Conservation (phyloP, 306 rosid species). For the Fragaria ananassa region DNA sequence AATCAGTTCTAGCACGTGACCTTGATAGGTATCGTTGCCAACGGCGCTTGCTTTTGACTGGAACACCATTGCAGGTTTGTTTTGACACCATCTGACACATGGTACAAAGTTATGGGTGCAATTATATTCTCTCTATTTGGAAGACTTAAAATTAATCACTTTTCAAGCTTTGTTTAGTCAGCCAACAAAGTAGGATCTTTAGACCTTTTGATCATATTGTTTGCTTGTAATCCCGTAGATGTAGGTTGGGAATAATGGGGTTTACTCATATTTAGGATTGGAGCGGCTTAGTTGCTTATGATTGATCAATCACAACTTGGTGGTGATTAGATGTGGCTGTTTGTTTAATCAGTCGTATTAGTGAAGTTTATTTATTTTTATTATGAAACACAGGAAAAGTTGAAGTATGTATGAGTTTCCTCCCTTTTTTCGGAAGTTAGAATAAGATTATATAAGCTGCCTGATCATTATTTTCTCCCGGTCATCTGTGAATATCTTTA, state of each 20-base stretch:
- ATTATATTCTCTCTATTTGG: conserved; percentile 3
- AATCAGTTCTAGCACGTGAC: conserved; percentile 95
- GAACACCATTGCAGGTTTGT: conserved; percentile 92
- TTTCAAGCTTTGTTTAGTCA: neutral
- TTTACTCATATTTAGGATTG: neutral
- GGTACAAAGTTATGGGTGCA: neutral
- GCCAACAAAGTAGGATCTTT: neutral
- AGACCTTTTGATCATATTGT: neutral
- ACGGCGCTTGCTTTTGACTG: conserved; percentile 91
- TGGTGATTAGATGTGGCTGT: neutral
- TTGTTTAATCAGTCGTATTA: neutral
- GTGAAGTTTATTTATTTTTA: neutral
- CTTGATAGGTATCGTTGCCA: conserved; percentile 97
- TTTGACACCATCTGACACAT: conserved; percentile 18
- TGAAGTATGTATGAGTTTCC: neutral
- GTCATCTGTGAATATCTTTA: neutral
- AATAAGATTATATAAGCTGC: neutral
- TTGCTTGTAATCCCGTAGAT: neutral
- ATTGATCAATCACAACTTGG: neutral
- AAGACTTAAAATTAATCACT: neutral
- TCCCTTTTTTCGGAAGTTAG: neutral
- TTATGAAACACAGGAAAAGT: neutral
- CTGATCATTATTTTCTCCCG: conserved; percentile 4
- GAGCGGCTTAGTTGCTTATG: neutral
- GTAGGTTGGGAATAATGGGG: neutral